Conservation (phyloP, 495 filamentous ascomycete species). For the Penicillium fimorum region DNA sequence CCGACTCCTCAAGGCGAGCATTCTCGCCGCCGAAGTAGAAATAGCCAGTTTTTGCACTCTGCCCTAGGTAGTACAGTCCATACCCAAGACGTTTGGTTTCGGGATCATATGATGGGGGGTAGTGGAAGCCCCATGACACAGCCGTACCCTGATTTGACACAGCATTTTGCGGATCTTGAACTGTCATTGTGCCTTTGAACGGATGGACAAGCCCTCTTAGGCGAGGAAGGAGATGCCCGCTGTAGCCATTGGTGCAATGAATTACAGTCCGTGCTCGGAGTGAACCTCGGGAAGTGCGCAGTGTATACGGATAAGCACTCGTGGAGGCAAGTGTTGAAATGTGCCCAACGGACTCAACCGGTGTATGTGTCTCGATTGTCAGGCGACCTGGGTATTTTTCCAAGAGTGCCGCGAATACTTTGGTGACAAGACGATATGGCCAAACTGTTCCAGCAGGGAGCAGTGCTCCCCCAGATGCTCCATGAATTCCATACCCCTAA, state of each 20-base stretch:
- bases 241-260: constrained; percentile 78
- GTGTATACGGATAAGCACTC: constrained; percentile 21
- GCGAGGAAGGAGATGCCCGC: constrained; percentile 65
- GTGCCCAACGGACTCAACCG: constrained; percentile 46
- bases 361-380: constrained; percentile 76
- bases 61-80: constrained; percentile 74
- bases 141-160: constrained; percentile 26
- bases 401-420: constrained; percentile 59
- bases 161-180: constrained; percentile 53
- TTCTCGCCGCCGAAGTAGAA: constrained; percentile 55
- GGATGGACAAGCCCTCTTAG: constrained; percentile 74
- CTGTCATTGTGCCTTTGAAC: constrained; percentile 70
- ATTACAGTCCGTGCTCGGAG: constrained; percentile 58
- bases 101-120: constrained; percentile 22
- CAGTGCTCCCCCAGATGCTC: constrained; percentile 45
- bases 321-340: constrained; percentile 13
- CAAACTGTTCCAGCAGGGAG: constrained; percentile 56
- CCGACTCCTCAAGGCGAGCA: constrained; percentile 60
- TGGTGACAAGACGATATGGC: constrained; percentile 79
- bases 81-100: constrained; percentile 45
- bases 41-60: constrained; percentile 51
- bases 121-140: constrained; percentile 39
- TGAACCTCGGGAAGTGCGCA: constrained; percentile 64
- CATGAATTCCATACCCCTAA: constrained; percentile 40
- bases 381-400: constrained; percentile 43